Conservation (phyloP, 192 early-diverging fungal genomes). For the Glomus cerebriforme region DNA sequence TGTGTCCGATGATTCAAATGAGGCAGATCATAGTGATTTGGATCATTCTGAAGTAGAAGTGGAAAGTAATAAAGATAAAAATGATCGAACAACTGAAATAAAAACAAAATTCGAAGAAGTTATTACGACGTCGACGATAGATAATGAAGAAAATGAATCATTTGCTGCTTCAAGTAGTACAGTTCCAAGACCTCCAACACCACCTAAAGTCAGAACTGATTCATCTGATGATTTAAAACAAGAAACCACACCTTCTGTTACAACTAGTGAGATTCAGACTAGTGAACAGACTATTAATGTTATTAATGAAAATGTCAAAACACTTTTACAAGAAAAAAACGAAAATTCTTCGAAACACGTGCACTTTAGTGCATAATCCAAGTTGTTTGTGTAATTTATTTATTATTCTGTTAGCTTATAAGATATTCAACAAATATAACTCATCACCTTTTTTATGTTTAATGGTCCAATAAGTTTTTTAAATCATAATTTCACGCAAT, state of each 20-base stretch:
- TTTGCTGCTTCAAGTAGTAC: neutral
- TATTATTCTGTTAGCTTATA: too few relatives aligned
- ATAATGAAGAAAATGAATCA: neutral
- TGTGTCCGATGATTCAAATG: slow-evolving; percentile 9
- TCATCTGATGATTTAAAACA: neutral
- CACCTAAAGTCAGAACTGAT: neutral
- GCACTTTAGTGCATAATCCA: neutral
- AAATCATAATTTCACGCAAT: too few relatives aligned
- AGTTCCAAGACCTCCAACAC: neutral
- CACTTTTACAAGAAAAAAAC: neutral
- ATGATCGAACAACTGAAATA: neutral
- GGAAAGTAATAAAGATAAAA: neutral
- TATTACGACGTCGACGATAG: neutral
- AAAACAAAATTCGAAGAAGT: neutral
- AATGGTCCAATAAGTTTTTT: too few relatives aligned
- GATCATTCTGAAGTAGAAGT: slow-evolving; percentile 6
- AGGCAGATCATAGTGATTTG: slow-evolving; percentile 19
- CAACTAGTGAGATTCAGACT: too few relatives aligned
- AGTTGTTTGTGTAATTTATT: too few relatives aligned
- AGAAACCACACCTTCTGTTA: neutral
- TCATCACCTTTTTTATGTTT: too few relatives aligned
- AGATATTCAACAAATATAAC: too few relatives aligned
- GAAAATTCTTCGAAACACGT: neutral
- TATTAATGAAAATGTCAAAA: neutral
- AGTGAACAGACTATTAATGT: neutral